Conservation (phyloP, 2,329 filamentous ascomycete genomes). For the Aspergillaceae sp. region DNA sequence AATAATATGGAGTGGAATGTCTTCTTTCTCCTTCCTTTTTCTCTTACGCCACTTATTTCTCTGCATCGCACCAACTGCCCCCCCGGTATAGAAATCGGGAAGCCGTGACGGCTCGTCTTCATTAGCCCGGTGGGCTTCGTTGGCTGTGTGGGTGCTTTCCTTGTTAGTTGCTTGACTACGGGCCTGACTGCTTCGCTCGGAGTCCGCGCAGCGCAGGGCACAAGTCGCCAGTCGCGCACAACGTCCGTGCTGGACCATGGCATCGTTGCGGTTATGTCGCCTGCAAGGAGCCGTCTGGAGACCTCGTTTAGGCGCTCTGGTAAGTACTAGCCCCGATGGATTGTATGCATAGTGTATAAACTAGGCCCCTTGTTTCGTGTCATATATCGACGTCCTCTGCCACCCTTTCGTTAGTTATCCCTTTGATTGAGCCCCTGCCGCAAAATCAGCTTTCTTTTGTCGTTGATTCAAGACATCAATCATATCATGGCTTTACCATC, state of each 20-base stretch:
- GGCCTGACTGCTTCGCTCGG: not conserved
- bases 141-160: not conserved
- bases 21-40: conserved; percentile 1
- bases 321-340: conserved; percentile 5
- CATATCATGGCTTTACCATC: not conserved
- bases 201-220: not conserved
- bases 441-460: no score
- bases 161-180: not conserved
- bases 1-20: not conserved
- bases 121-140: not conserved
- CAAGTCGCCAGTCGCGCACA: not conserved
- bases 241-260: conserved; percentile 5
- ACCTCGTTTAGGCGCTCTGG: conserved; percentile 1
- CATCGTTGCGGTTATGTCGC: conserved; percentile 3
- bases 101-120: conserved; percentile 1
- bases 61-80: not conserved
- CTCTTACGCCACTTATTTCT: not conserved
- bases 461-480: no score
- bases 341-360: not conserved
- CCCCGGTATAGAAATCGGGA: conserved; percentile 7
- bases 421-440: no score
- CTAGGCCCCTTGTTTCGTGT: not conserved
- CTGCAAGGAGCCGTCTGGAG: conserved; percentile 6
- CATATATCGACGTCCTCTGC: not conserved
- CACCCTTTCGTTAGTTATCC: not conserved